A percentile compares a stretch with the other conserved stretches of the same genome.
phyloP scores from a whole-genome alignment of 2,329 filamentous ascomycete genomes.

The Fusarium cicatricum region DNA sequence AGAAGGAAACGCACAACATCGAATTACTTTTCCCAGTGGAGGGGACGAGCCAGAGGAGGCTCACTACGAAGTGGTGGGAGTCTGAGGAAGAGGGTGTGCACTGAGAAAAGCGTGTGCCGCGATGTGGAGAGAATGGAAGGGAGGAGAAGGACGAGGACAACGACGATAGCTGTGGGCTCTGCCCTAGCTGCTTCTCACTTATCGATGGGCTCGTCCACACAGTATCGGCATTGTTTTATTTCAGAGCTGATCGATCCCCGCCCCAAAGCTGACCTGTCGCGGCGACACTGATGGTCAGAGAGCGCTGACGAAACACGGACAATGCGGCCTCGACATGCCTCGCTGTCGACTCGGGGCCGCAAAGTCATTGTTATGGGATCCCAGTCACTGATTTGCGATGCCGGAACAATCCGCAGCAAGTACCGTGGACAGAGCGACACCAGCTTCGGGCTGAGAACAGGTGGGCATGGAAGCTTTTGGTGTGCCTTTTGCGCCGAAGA shows the following conservation, averaged over 20 bases:
- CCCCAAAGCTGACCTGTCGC: conserved; percentile 10
- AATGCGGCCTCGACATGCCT: neutral
- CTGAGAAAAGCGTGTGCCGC: conserved; percentile 35
- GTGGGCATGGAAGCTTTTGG: conserved; percentile 29
- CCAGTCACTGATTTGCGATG: conserved; percentile 14
- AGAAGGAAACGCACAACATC: conserved; percentile 39
- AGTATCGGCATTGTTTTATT: conserved; percentile 26
- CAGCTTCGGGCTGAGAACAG: conserved; percentile 23
- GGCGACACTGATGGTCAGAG: conserved; percentile 27
- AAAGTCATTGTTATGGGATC: conserved; percentile 16
- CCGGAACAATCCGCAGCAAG: conserved; percentile 25
- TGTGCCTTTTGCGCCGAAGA: conserved; percentile 37
- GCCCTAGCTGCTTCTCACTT: conserved; percentile 31
- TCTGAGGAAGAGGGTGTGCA: conserved; percentile 32
- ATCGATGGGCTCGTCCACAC: conserved; percentile 26
- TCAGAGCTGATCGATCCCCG: conserved; percentile 22
- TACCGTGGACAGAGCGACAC: conserved; percentile 32
- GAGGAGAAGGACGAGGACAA: conserved; percentile 41
- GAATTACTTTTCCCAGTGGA: conserved; percentile 33
- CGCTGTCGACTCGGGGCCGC: conserved; percentile 14
- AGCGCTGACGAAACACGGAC: conserved; percentile 15
- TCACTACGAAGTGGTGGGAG: conserved; percentile 31
- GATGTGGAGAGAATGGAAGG: conserved; percentile 43
- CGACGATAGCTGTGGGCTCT: conserved; percentile 36
- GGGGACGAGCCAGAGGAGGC: conserved; percentile 26